Evolutionary conservation across 1,139 yeast genomes (phyloP), one percentile per base, ranked within the genome.

Genomic region (Magnusiomyces ingens): DNA sequence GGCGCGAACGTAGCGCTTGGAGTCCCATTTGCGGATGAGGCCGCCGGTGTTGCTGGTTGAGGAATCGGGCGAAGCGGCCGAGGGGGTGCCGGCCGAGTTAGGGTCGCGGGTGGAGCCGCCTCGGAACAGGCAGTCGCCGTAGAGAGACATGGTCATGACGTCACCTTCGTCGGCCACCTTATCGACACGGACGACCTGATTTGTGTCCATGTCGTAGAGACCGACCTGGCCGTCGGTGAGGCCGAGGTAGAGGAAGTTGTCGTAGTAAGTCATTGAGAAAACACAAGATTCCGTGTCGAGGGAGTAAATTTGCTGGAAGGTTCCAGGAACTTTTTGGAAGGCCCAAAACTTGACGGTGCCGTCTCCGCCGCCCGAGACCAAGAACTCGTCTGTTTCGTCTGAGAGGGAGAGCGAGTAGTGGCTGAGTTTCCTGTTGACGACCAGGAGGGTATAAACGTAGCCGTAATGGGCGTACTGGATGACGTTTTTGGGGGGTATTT

Each of bases 391-490:
- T 48, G 62, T 66, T n/a, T 64, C 65, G 51, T 60, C 56, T 13
- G 42, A 48, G 51, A 26, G 44, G 42, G 51, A 44, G 46, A 42
- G 52, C 49, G 55, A 22, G 42, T 38, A 36, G 57, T 52, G 15
- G 58, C 55, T 5, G 42, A 58, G 12, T 2, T 48, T 48, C 18
- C 56, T 51, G 18, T 48, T 58, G 45, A 60, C 62, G n/a, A 58
- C 75, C 58, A 55, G 75, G 79, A 90, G 78, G 42, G 91, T 79
- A 67, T 90, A 89, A 15, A 93, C 83, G 62, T 87, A 91, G 6
- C 98, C 96, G 64, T 86, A 82, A 66, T 93, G 99, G 1, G 99
- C 97, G 69, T 88, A 93, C 12, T 82, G 74, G 1, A 87, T 75
- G 41, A 81, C 78, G 62, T 89, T 84, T 21, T 76, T 74, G 11